Evolutionary conservation across 371 early-diverging fungal species (phyloP).

Genomic region (Fennellomyces sp.): DNA sequence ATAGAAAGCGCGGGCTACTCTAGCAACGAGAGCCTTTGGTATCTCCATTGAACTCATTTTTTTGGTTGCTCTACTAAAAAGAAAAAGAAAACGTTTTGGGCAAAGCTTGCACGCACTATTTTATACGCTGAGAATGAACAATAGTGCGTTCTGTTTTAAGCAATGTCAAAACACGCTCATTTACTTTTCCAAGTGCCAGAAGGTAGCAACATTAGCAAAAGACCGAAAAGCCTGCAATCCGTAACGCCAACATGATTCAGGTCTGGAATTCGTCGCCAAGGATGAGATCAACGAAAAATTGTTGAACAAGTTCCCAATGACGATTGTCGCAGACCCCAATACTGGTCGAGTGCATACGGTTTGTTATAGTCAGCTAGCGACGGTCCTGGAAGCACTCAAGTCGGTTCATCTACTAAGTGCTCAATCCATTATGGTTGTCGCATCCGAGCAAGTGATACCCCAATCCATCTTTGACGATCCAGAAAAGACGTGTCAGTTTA

Average conservation of each 20-base stretch:
- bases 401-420: constrained; percentile 19
- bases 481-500: constrained; percentile 21
- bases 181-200: constrained; percentile 31
- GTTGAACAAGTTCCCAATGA: background rate
- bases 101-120: too few species aligned
- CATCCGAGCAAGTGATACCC: constrained; percentile 23
- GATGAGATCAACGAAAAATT: constrained; percentile 24
- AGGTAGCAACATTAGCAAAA: constrained; percentile 11
- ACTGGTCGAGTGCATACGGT: constrained; percentile 34
- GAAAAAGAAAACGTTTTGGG: background rate
- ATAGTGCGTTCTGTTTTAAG: background rate
- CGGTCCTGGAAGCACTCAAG: constrained; percentile 9
- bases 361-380: background rate
- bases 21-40: constrained; percentile 73
- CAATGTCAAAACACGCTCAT: constrained; percentile 12
- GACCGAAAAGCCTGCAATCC: background rate
- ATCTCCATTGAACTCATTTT: constrained; percentile 44
- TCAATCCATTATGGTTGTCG: constrained; percentile 26
- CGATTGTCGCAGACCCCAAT: constrained; percentile 16
- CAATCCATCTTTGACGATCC: constrained; percentile 14
- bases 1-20: constrained; percentile 88
- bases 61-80: background rate
- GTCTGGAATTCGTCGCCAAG: constrained; percentile 28
- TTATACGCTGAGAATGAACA: too few species aligned
- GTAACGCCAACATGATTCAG: constrained; percentile 10